A percentile compares a stretch with the other conserved stretches of the same genome.
These are phyloP conservation scores for Paraphoma sp. DNA, from an alignment of 2,329 filamentous ascomycete species.

Conservation along the genomic window DNA sequence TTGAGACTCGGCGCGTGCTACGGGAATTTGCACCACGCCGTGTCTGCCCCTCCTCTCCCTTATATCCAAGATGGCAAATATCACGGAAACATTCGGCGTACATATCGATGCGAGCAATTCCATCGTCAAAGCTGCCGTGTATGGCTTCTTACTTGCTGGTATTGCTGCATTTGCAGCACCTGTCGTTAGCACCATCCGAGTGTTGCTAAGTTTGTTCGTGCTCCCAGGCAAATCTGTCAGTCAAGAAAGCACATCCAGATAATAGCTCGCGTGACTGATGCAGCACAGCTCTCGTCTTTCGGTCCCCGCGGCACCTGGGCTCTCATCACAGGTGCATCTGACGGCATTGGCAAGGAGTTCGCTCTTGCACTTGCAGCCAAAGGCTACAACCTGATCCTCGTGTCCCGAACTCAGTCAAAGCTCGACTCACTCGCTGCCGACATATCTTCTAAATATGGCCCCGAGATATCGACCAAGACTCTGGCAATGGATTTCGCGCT, in stretches of 20 bases:
- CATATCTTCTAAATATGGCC: slow-evolving; percentile 72
- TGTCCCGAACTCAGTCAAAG: slow-evolving; percentile 95
- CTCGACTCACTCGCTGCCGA: slow-evolving; percentile 78
- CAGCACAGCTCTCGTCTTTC: slow-evolving; percentile 77
- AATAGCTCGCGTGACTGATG: slow-evolving; percentile 3
- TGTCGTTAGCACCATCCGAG: slow-evolving; percentile 54
- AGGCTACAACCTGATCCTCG: slow-evolving; percentile 92
- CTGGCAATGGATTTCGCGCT: slow-evolving; percentile 91
- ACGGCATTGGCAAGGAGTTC: slow-evolving; percentile 97
- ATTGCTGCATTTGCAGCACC: slow-evolving; percentile 39
- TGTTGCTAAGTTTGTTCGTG: slow-evolving; percentile 58
- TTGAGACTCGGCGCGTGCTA: not conserved
- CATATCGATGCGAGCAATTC: slow-evolving; percentile 40
- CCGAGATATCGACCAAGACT: slow-evolving; percentile 72
- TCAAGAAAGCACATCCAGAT: slow-evolving; percentile 14
- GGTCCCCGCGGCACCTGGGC: slow-evolving; percentile 93
- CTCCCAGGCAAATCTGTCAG: slow-evolving; percentile 56
- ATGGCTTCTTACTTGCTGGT: slow-evolving; percentile 38
- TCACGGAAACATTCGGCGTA: slow-evolving; percentile 36
- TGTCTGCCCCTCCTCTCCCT: not conserved
- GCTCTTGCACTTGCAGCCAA: slow-evolving; percentile 86
- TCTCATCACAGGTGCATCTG: slow-evolving; percentile 91
- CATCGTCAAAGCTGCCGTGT: slow-evolving; percentile 33
- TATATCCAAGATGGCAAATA: slow-evolving; percentile 16
- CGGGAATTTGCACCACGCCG: not conserved